Percentiles rank a stretch among this genome's conserved stretches.
Evolutionary conservation across 2,329 filamentous ascomycete genomes (phyloP).

Genomic region (Zasmidium citrigriseum): DNA sequence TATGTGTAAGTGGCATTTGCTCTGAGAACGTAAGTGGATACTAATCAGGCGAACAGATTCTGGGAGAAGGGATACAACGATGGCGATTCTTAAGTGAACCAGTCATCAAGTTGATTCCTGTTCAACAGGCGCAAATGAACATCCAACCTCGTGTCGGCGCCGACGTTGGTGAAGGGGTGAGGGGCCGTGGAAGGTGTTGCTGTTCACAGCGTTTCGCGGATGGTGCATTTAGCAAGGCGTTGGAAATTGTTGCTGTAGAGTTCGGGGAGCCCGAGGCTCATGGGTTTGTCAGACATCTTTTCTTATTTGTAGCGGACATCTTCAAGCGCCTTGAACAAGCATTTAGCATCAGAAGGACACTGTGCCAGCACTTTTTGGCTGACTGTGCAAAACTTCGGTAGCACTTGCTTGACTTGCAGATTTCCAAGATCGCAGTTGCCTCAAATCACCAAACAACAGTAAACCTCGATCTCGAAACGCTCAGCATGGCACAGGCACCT

Average conservation of each 20-base stretch:
- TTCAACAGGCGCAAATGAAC: too few species aligned
- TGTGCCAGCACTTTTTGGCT: slow-evolving; percentile 1
- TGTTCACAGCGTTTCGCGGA: background rate
- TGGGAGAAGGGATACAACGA: slow-evolving; percentile 10
- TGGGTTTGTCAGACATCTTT: background rate
- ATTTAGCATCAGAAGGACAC: too few species aligned
- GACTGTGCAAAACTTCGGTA: background rate
- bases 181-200: background rate
- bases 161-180: background rate
- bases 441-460: background rate
- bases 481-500: slow-evolving; percentile 31
- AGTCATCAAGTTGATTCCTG: too few species aligned
- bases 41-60: background rate
- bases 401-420: background rate
- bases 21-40: too few species aligned
- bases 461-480: background rate
- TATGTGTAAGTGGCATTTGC: slow-evolving; percentile 26
- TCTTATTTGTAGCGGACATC: background rate
- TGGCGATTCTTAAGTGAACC: background rate
- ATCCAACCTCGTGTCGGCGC: too few species aligned
- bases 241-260: background rate
- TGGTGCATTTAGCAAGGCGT: background rate
- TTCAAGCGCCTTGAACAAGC: too few species aligned
- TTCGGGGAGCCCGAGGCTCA: background rate
- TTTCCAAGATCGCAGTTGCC: background rate